These are phyloP conservation scores for Talaromyces wortmannii DNA, from an alignment of 495 filamentous ascomycete genomes.

Conservation along the genomic window DNA sequence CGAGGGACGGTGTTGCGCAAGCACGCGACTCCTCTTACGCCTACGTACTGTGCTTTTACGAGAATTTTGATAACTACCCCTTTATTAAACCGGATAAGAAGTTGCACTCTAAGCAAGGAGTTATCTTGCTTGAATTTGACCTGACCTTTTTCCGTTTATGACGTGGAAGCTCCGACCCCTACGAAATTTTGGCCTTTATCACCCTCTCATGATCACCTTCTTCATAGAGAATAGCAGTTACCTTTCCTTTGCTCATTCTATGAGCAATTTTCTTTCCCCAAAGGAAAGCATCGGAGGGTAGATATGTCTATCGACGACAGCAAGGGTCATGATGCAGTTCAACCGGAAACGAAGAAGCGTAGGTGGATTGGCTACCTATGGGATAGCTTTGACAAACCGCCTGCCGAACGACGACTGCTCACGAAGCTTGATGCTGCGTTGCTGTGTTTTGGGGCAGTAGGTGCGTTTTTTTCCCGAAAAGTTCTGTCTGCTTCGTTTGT, in stretches of 20 bases:
- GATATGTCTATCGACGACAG: not conserved
- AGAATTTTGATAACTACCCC: no score
- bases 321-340: slow-evolving; percentile 3
- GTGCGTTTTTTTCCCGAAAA: slow-evolving; percentile 9
- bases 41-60: no score
- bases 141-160: no score
- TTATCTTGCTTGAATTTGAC: no score
- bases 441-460: slow-evolving; percentile 46
- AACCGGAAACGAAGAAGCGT: slow-evolving; percentile 19
- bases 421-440: slow-evolving; percentile 54
- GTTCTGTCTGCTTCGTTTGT: not conserved
- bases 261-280: not conserved
- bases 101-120: no score
- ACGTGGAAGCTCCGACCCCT: not conserved
- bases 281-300: not conserved
- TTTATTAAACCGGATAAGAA: no score
- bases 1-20: no score
- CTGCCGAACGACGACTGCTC: slow-evolving; percentile 50
- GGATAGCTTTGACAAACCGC: slow-evolving; percentile 56
- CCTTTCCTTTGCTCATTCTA: not conserved
- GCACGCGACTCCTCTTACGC: no score
- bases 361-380: slow-evolving; percentile 44
- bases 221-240: not conserved
- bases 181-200: not conserved
- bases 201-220: not conserved